These are phyloP conservation scores for Jatropha multifida DNA, from an alignment of 441 rosid genomes.

Conservation along the genomic window DNA sequence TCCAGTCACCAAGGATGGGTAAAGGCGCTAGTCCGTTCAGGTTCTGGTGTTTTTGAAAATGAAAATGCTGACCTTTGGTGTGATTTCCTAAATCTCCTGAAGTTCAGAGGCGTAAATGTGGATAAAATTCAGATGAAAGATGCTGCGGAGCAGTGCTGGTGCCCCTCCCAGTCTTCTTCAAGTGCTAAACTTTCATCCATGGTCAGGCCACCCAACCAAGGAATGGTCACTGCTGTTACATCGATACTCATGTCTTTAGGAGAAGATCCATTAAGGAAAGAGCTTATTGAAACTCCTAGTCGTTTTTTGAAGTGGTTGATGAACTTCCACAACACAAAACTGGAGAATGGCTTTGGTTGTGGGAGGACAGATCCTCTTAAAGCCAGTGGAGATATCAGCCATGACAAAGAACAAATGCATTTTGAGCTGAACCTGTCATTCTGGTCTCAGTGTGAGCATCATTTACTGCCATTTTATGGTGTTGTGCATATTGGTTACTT, in stretches of 20 bases:
- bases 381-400: slow-evolving; percentile 34
- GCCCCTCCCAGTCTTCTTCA: slow-evolving; percentile 55
- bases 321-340: slow-evolving; percentile 64
- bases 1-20: slow-evolving; percentile 58
- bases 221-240: slow-evolving; percentile 66
- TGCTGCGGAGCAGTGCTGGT: slow-evolving; percentile 48
- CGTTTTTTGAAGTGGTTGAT: slow-evolving; percentile 77
- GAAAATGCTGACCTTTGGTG: slow-evolving; percentile 58
- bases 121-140: slow-evolving; percentile 32
- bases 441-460: slow-evolving; percentile 98
- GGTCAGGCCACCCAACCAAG: slow-evolving; percentile 38
- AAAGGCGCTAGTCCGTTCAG: slow-evolving; percentile 52
- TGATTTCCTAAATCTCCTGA: slow-evolving; percentile 68
- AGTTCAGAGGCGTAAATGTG: slow-evolving; percentile 54
- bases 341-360: slow-evolving; percentile 50
- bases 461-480: slow-evolving; percentile 92
- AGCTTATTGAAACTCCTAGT: slow-evolving; percentile 72
- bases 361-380: slow-evolving; percentile 26
- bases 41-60: slow-evolving; percentile 75
- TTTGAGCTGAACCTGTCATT: slow-evolving; percentile 69
- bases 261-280: slow-evolving; percentile 85
- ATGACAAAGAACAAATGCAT: slow-evolving; percentile 33
- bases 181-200: slow-evolving; percentile 35
- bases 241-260: slow-evolving; percentile 70
- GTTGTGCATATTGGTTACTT: slow-evolving; percentile 87